Percentiles rank a stretch among this genome's conserved stretches.
These are phyloP conservation scores for Mycena citricolor DNA, from an alignment of 1,284 basidiomycete species.

Conservation along the genomic window DNA sequence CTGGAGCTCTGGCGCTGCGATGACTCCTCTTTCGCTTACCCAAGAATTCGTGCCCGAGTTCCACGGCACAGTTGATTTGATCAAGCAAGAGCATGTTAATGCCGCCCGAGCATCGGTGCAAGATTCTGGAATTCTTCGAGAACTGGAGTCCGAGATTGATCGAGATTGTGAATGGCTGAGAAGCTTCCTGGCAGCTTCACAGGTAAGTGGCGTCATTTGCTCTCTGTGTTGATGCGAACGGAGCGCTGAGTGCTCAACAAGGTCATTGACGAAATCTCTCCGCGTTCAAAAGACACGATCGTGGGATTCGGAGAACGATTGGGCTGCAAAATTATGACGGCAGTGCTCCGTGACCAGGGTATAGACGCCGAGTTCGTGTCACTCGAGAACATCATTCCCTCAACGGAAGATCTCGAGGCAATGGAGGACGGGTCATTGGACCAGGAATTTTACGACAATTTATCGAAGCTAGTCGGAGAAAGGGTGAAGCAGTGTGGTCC, in stretches of 20 bases:
- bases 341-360: conserved; percentile 87
- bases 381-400: conserved; percentile 84
- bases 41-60: conserved; percentile 53
- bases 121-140: conserved; percentile 63
- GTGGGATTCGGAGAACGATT: conserved; percentile 92
- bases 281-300: conserved; percentile 91
- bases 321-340: conserved; percentile 90
- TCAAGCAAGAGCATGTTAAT: conserved; percentile 81
- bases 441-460: conserved; percentile 87
- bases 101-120: conserved; percentile 73
- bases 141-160: conserved; percentile 86
- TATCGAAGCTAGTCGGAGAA: conserved; percentile 76
- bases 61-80: conserved; percentile 82
- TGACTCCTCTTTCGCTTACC: conserved; percentile 39
- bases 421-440: conserved; percentile 62
- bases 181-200: conserved; percentile 87
- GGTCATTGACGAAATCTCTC: conserved; percentile 98
- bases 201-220: conserved; percentile 53
- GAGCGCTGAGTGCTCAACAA: too few species aligned
- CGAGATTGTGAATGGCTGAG: conserved; percentile 87
- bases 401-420: conserved; percentile 50
- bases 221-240: conserved; percentile 24
- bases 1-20: conserved; percentile 32
- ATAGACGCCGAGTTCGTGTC: conserved; percentile 95
- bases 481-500: conserved; percentile 77